Base-by-base conservation (phyloP, 2,329 filamentous ascomycete genomes). In the Cytospora chrysosperma region DNA sequence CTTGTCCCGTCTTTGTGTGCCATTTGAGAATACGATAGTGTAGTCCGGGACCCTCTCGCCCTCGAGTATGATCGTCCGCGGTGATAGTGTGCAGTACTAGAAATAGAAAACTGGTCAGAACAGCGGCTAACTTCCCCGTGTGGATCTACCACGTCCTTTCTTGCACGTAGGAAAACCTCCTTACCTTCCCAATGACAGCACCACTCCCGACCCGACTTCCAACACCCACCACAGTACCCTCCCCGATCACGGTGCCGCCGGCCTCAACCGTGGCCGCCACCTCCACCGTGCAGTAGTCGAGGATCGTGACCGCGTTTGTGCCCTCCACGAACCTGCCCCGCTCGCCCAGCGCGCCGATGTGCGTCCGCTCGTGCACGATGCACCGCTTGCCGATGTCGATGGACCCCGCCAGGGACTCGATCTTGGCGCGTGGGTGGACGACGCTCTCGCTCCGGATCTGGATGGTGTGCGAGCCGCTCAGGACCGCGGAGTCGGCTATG, bases 381-480 rank as follows among this genome's bases (percentile, higher is more conserved):
- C 91, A 95, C 59, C 89, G 87, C 64, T 91, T 87, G 28, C 93
- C 93, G 65, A 96, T 85, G 30, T 88, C 87, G 68, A 98, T 87
- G 51, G 92, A 88, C 5, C 92, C 92, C 58, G 89, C 82, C 63
- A 87, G 87, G 10, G 94, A 89, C 71, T 93, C 90, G 62, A 97
- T 84, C 66, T 88, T 87, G 19, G 88, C 86, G 56, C 93, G 91
- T 1, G 95, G 93, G 71, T 98, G 94, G n/a, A 99, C 78, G 8
- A 97, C 85, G 4, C 87, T 88, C 71, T 92, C 88, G 27, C 90
- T 83, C 62, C 88, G 88, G 67, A 98, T 87, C 52, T 86, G 88
- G 67, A 99, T 91, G 1, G 87, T 88, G 73, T 96, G 85, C 2
- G 85, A 87, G 67, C 95, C 95, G 21, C 80, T 85, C 21, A 90